Conservation (phyloP, 2,329 filamentous ascomycete genomes). For the Orbilia javanica region DNA sequence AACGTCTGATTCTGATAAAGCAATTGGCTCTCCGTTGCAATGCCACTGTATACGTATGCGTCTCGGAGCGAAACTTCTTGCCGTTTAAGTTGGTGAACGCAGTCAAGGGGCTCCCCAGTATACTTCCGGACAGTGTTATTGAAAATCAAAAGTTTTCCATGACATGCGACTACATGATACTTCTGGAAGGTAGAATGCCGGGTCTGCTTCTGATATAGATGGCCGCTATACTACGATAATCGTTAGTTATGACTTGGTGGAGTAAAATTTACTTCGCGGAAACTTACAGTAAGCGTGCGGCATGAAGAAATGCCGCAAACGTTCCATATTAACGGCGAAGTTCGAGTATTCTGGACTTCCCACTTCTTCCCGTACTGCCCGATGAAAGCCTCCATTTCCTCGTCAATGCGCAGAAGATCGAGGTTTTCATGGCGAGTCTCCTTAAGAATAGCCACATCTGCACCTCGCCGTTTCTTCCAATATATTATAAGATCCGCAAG, state of each 20-base stretch:
- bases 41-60: conserved; percentile 67
- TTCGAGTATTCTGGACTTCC: conserved; percentile 75
- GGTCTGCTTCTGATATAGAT: conserved; percentile 74
- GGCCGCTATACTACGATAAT: conserved; percentile 70
- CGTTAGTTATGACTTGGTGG: not conserved
- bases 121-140: conserved; percentile 71
- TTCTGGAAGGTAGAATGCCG: conserved; percentile 74
- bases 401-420: conserved; percentile 73
- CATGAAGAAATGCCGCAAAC: conserved; percentile 76
- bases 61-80: conserved; percentile 67
- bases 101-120: conserved; percentile 70
- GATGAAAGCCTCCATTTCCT: conserved; percentile 74
- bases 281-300: conserved; percentile 70
- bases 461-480: conserved; percentile 72
- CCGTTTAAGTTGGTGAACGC: conserved; percentile 75
- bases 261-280: not conserved
- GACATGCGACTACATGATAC: conserved; percentile 73
- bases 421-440: conserved; percentile 72
- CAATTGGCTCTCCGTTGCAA: conserved; percentile 75
- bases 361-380: conserved; percentile 77
- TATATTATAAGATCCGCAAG: conserved; percentile 72
- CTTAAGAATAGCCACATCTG: conserved; percentile 73
- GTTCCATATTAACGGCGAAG: conserved; percentile 76
- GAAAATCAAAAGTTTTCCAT: conserved; percentile 74
- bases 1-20: conserved; percentile 75